These are phyloP conservation scores for Coemansia sp. DNA, from an alignment of 192 early-diverging fungal genomes.

Conservation along the genomic window DNA sequence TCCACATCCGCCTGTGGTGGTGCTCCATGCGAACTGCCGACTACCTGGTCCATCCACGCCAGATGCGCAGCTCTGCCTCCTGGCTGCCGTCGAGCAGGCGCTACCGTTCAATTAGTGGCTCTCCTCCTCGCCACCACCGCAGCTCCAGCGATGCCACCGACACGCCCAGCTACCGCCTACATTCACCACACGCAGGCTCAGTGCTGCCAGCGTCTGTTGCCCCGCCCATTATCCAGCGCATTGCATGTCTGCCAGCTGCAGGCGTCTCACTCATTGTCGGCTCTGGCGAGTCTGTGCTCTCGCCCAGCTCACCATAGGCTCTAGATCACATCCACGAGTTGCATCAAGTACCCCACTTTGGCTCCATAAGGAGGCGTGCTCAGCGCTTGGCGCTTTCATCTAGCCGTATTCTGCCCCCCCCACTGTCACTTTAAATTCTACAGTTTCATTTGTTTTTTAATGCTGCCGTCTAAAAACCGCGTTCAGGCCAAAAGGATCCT, in stretches of 20 bases:
- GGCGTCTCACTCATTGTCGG: constrained; percentile 32
- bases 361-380: not conserved
- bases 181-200: not conserved
- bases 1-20: constrained; percentile 42
- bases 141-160: not conserved
- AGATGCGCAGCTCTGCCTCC: constrained; percentile 11
- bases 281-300: constrained; percentile 27
- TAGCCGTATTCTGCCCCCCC: too few species aligned
- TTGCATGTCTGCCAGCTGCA: constrained; percentile 18
- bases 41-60: constrained; percentile 21
- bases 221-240: not conserved
- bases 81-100: constrained; percentile 19
- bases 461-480: constrained; percentile 36
- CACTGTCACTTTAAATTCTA: not conserved
- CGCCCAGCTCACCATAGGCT: constrained; percentile 18
- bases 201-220: not conserved
- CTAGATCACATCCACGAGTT: not conserved
- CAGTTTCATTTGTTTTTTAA: not conserved
- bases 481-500: constrained; percentile 24
- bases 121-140: not conserved
- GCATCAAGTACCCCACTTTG: too few species aligned
- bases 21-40: constrained; percentile 35
- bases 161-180: not conserved
- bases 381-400: not conserved
- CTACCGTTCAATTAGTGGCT: constrained; percentile 20